Evolutionary conservation across 2,329 filamentous ascomycete species (phyloP), one percentile per base, ranked within the genome.

Genomic region (Talaromyces sp.): DNA sequence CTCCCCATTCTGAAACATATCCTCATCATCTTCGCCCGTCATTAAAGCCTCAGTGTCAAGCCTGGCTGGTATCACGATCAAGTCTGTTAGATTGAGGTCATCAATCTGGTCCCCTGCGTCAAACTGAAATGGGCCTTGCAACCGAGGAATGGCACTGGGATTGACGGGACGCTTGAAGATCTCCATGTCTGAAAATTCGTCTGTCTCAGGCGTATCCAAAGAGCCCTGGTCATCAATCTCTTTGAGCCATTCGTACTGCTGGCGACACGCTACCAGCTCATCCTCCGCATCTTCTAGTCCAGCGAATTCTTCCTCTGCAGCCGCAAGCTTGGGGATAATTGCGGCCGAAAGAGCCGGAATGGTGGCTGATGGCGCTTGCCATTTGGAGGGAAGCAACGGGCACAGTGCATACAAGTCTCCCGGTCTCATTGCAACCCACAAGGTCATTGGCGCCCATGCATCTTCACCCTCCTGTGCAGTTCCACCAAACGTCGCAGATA

Each of bases 371-470:
- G 89, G 87, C 26, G 89, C 87, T 26, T 90, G 86, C 92, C 93
- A 98, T 68, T 89, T 91, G 56, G 87, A 86, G 0, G 95, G 95
- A 32, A 99, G 80, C 46, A 99, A 81, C 1, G 95, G 95, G 71
- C 93, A 97, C 9, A 99, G 80, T 1, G 93, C 93, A 70, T 99
- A 99, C 6, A 98, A 84, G 70, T 97, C 93, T 3, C 95, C 95
- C 62, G 91, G 89, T 41, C 86, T 86, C 89, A 97, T 99, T n/a
- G 93, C 92, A 56, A 98, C 80, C 91, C 93, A 99, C 11, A 99
- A 81, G 0, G 95, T 98, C 90, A 97, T 97, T 10, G 93, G 86
- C 8, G 92, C 90, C 95, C 95, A 99, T 1, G 84, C 83, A 68
- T 85, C 80, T 64, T 87, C 84, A 41, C 82, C 82, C 58, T 82